These are phyloP conservation scores for Mucor saturninus DNA, from an alignment of 371 early-diverging fungal species.

Conservation along the genomic window DNA sequence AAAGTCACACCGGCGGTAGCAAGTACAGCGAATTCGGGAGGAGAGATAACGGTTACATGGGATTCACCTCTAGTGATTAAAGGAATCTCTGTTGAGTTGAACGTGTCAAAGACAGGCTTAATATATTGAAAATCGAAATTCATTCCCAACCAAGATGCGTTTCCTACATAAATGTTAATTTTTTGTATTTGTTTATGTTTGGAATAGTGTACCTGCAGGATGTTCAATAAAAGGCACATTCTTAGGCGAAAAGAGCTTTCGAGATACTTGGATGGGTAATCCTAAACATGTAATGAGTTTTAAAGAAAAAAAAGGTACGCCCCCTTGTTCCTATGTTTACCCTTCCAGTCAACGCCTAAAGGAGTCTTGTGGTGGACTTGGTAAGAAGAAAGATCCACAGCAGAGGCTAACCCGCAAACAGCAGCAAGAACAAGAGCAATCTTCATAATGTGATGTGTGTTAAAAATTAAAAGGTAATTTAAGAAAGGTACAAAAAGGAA, in stretches of 20 bases:
- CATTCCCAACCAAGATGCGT: slow-evolving; percentile 64
- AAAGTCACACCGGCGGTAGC: slow-evolving; percentile 70
- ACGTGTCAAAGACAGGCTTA: slow-evolving; percentile 53
- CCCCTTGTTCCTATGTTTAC: slow-evolving; percentile 12
- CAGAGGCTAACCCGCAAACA: neutral
- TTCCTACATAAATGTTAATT: slow-evolving; percentile 5
- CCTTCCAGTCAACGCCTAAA: slow-evolving; percentile 32
- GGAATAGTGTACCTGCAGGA: slow-evolving; percentile 10
- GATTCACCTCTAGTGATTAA: slow-evolving; percentile 59
- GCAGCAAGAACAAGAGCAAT: neutral
- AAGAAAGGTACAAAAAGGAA: neutral
- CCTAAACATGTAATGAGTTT: slow-evolving; percentile 13
- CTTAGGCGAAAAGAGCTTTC: slow-evolving; percentile 46
- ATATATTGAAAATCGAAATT: slow-evolving; percentile 65
- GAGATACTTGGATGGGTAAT: slow-evolving; percentile 38
- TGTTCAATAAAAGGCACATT: slow-evolving; percentile 58
- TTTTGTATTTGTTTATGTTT: neutral
- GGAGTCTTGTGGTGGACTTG: slow-evolving; percentile 23
- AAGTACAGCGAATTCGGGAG: slow-evolving; percentile 73
- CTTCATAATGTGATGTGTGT: too few relatives aligned
- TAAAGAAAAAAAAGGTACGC: neutral
- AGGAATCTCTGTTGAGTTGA: slow-evolving; percentile 58
- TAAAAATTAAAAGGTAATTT: too few relatives aligned
- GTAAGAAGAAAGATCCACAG: neutral
- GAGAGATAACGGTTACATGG: slow-evolving; percentile 78